phyloP scores from a whole-genome alignment of 768 basidiomycete genomes.

The Ramaria rubella region DNA sequence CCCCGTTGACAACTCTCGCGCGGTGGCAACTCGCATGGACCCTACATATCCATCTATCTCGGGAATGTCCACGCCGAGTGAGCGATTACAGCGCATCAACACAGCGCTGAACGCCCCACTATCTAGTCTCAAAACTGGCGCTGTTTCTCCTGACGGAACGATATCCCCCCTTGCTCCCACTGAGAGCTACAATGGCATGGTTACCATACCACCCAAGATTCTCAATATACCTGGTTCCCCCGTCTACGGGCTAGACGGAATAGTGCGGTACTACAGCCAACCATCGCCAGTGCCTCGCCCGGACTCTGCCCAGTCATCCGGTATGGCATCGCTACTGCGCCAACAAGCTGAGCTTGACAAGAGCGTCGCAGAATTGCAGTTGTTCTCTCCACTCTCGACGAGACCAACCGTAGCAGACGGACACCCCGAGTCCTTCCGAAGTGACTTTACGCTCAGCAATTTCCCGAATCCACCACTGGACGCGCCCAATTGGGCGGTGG shows the following conservation, averaged over 20 bases:
- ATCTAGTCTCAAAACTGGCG: constrained; percentile 7
- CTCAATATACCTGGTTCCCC: constrained; percentile 30
- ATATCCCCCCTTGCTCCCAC: constrained; percentile 14
- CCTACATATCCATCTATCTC: constrained; percentile 14
- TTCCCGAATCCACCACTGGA: constrained; percentile 58
- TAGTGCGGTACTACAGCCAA: constrained; percentile 18
- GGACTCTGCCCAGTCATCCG: constrained; percentile 9
- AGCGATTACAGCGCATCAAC: neutral
- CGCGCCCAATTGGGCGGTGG: constrained; percentile 13
- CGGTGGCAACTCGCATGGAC: constrained; percentile 12
- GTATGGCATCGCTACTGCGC: constrained; percentile 36
- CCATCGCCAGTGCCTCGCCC: neutral
- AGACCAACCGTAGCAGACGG: constrained; percentile 2
- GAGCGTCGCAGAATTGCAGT: constrained; percentile 52
- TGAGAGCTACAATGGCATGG: constrained; percentile 2
- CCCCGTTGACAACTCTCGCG: constrained; percentile 12
- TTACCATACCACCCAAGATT: constrained; percentile 4
- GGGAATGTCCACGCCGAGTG: neutral
- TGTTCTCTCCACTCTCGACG: constrained; percentile 18
- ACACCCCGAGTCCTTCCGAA: constrained; percentile 19
- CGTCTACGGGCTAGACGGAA: constrained; percentile 39
- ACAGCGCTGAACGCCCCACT: constrained; percentile 4
- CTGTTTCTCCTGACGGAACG: constrained; percentile 15
- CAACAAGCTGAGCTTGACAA: constrained; percentile 28
- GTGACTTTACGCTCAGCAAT: constrained; percentile 63